Evolutionary conservation across 371 early-diverging fungal genomes (phyloP).

Genomic region (Apophysomyces elegans): DNA sequence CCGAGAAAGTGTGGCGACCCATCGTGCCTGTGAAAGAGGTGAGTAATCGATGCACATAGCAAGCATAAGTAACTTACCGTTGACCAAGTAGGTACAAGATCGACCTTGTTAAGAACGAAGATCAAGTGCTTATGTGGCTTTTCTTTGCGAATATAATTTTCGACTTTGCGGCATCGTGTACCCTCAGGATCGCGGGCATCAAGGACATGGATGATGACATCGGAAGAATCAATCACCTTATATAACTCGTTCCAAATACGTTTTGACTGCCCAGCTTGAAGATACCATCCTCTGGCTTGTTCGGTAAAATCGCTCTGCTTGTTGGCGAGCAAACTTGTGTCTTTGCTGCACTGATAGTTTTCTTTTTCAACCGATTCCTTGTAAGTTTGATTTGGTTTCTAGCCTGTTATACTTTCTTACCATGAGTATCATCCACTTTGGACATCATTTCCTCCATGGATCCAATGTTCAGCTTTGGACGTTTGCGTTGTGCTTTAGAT

Average conservation of each 20-base stretch:
- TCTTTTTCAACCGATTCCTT: conserved; percentile 36
- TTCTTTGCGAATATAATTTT: conserved; percentile 92
- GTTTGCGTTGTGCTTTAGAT: conserved; percentile 93
- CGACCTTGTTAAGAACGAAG: conserved; percentile 99
- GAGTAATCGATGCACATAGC: not conserved
- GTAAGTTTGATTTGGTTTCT: too few relatives aligned
- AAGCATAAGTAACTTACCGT: conserved; percentile 65
- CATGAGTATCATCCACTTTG: conserved; percentile 64
- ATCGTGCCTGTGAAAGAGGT: conserved; percentile 61
- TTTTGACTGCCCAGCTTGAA: conserved; percentile 95
- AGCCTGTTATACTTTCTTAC: conserved; percentile 29
- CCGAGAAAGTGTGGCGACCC: conserved; percentile 92
- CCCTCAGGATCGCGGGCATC: conserved; percentile 99
- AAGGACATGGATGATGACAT: conserved; percentile 97
- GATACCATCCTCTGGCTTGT: conserved; percentile 83
- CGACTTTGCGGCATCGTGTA: conserved; percentile 94
- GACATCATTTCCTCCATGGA: conserved; percentile 86
- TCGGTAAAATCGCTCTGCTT: conserved; percentile 71
- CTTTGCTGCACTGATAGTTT: conserved; percentile 76
- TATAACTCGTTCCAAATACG: conserved; percentile 99
- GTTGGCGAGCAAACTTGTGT: conserved; percentile 76
- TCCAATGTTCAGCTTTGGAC: conserved; percentile 80
- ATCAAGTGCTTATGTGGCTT: conserved; percentile 97
- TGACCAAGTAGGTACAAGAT: conserved; percentile 99
- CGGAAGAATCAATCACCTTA: conserved; percentile 99